Percentiles rank a stretch among this genome's conserved stretches.
These are phyloP conservation scores for Stagonosporopsis cucurbitacearum DNA, from an alignment of 2,329 filamentous ascomycete genomes.

Conservation along the genomic window DNA sequence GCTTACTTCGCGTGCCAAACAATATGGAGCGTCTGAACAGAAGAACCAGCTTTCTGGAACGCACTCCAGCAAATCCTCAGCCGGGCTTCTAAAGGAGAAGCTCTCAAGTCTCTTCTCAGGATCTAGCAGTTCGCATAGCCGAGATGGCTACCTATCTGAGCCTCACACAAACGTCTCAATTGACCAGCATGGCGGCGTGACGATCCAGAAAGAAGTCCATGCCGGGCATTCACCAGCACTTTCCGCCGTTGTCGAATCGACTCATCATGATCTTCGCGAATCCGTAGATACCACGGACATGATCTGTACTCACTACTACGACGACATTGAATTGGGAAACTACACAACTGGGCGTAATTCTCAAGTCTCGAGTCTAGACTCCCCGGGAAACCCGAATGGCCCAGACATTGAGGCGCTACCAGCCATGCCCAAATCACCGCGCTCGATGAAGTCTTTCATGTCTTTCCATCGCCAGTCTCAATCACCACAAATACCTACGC, in stretches of 20 bases:
- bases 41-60: not conserved
- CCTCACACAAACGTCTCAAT: slow-evolving; percentile 27
- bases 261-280: slow-evolving; percentile 1
- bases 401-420: slow-evolving; percentile 27
- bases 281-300: slow-evolving; percentile 24
- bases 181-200: slow-evolving; percentile 31
- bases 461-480: not conserved
- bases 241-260: not conserved
- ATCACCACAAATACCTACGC: not conserved
- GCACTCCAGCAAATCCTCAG: slow-evolving; percentile 14
- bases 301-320: slow-evolving; percentile 26
- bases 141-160: slow-evolving; percentile 35
- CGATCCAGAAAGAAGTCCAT: slow-evolving; percentile 25
- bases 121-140: slow-evolving; percentile 9
- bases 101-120: slow-evolving; percentile 18
- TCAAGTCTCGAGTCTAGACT: slow-evolving; percentile 14
- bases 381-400: slow-evolving; percentile 8
- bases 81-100: slow-evolving; percentile 15
- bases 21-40: not conserved
- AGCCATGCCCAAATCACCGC: slow-evolving; percentile 22
- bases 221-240: slow-evolving; percentile 18
- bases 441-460: slow-evolving; percentile 7
- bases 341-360: slow-evolving; percentile 24
- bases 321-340: slow-evolving; percentile 35
- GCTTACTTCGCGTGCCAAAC: slow-evolving; percentile 21